Conservation (phyloP, 2,329 filamentous ascomycete genomes). For the Trichoderma arundinaceum region DNA sequence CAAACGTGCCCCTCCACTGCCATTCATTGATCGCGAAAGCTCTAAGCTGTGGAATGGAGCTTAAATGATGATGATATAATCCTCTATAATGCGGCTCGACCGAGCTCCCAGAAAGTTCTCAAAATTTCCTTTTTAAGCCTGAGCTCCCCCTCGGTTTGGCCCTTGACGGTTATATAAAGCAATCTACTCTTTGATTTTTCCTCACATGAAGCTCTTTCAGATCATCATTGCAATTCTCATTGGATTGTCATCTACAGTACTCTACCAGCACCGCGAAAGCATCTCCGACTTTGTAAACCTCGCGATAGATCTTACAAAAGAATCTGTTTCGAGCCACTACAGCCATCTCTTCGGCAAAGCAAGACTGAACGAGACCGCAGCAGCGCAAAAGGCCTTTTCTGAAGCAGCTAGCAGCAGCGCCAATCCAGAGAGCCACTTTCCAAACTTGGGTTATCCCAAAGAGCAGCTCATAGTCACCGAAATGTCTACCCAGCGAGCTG, state of each 20-base stretch:
- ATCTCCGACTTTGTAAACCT: neutral
- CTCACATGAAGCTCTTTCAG: slow-evolving; percentile 42
- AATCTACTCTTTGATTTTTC: neutral
- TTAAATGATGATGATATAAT: slow-evolving; percentile 16
- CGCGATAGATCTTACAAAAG: slow-evolving; percentile 2
- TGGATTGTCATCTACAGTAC: slow-evolving; percentile 40
- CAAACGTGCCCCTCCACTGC: slow-evolving; percentile 2
- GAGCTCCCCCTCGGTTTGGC: neutral
- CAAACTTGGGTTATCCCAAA: slow-evolving; percentile 3
- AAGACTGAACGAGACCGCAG: neutral
- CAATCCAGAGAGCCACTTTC: slow-evolving; percentile 12
- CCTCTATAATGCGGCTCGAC: slow-evolving; percentile 7
- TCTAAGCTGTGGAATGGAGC: neutral
- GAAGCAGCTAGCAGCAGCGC: neutral
- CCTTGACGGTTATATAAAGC: slow-evolving; percentile 12
- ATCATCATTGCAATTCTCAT: slow-evolving; percentile 42
- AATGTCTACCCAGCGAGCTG: slow-evolving; percentile 74
- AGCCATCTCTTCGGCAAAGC: neutral
- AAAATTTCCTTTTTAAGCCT: neutral
- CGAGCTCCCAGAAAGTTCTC: slow-evolving; percentile 18
- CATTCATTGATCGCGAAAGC: neutral
- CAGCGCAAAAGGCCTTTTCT: neutral
- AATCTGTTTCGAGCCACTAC: neutral
- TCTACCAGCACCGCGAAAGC: slow-evolving; percentile 37
- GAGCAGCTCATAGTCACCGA: slow-evolving; percentile 45